A percentile compares a stretch with the other conserved stretches of the same genome.
phyloP scores from a whole-genome alignment of 176 grass and related monocot genomes.

The Saccharum officinarum region DNA sequence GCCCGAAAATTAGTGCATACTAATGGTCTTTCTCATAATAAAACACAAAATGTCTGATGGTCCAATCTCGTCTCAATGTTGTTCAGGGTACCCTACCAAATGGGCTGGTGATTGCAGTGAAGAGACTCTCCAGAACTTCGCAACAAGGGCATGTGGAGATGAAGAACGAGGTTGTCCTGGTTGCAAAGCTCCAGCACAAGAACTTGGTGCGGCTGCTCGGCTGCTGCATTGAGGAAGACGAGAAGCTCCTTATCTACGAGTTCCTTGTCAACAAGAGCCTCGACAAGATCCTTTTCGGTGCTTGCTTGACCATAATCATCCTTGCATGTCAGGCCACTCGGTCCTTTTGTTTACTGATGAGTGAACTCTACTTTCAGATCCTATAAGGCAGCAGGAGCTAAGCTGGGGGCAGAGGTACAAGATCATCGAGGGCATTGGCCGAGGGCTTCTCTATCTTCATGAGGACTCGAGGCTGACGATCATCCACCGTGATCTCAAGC shows the following conservation, averaged over 20 bases:
- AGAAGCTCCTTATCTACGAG: constrained; percentile 62
- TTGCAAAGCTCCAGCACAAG: constrained; percentile 68
- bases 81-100: background rate
- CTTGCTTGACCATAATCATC: background rate
- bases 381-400: constrained; percentile 2
- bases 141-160: constrained; percentile 41
- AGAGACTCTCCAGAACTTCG: constrained; percentile 43
- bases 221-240: constrained; percentile 44
- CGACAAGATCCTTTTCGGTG: constrained; percentile 50
- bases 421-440: constrained; percentile 54
- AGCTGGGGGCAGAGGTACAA: constrained; percentile 39
- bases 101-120: constrained; percentile 53
- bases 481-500: constrained; percentile 58
- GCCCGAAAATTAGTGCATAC: background rate
- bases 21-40: background rate
- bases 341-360: background rate
- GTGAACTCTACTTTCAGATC: constrained; percentile 19
- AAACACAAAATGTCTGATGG: background rate
- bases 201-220: constrained; percentile 52
- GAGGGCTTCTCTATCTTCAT: constrained; percentile 68
- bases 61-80: background rate
- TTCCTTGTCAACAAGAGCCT: constrained; percentile 50
- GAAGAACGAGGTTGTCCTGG: constrained; percentile 47
- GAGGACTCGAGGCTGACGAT: constrained; percentile 58
- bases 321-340: background rate